phyloP scores from a whole-genome alignment of 768 basidiomycete species.

The Mycena latifolia region DNA sequence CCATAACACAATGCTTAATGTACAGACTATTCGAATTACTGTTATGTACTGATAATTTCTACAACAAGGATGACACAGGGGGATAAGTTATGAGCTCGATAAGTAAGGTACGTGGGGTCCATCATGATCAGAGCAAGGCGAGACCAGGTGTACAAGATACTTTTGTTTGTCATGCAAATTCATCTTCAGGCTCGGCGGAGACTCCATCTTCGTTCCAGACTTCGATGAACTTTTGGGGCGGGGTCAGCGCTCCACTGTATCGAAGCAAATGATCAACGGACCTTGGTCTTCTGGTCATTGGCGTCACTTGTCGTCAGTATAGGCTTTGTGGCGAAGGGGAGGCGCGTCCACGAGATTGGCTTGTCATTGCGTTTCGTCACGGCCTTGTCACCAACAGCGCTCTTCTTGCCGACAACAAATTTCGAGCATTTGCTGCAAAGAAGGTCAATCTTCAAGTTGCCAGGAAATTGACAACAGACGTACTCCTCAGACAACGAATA shows the following conservation, averaged over 20 bases:
- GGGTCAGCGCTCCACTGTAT: constrained; percentile 8
- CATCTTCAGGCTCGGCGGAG: constrained; percentile 72
- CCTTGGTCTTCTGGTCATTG: constrained; percentile 70
- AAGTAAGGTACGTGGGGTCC: constrained; percentile 1
- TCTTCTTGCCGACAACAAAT: constrained; percentile 91
- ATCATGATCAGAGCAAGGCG: constrained; percentile 7
- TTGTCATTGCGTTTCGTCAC: constrained; percentile 72
- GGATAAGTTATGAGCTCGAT: constrained; percentile 20
- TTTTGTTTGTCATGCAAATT: constrained; percentile 46
- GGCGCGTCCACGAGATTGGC: constrained; percentile 78
- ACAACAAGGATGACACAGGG: constrained; percentile 25
- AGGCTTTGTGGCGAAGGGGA: constrained; percentile 74
- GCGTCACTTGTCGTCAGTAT: constrained; percentile 75
- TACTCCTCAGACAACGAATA: constrained; percentile 95
- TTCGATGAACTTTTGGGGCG: constrained; percentile 69
- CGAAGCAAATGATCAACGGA: constrained; percentile 49
- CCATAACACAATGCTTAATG: constrained; percentile 27
- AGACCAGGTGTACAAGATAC: constrained; percentile 9
- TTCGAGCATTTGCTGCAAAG: constrained; percentile 87
- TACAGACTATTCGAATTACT: constrained; percentile 12
- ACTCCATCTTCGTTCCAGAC: constrained; percentile 89
- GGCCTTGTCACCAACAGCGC: constrained; percentile 86
- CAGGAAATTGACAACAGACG: constrained; percentile 42
- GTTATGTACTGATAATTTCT: constrained; percentile 21
- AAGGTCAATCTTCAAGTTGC: constrained; percentile 8